Percentiles rank a stretch among this genome's conserved stretches.
Evolutionary conservation across 192 early-diverging fungal species (phyloP).

Genomic region (Umbelopsis sp.): DNA sequence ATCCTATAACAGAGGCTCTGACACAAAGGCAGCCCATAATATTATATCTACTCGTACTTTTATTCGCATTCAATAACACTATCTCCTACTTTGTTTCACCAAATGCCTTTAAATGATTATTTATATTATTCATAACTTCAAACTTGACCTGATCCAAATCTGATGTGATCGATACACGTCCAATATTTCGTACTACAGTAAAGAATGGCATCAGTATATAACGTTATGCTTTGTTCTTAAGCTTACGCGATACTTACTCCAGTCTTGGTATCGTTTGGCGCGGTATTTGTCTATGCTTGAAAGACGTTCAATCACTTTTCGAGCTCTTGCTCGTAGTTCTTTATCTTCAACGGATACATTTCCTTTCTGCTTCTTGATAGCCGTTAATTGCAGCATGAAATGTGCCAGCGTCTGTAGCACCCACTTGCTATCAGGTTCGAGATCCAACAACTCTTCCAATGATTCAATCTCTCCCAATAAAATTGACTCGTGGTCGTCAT

Average conservation of each 20-base stretch:
- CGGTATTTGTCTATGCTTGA: constrained; percentile 55
- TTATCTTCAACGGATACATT: constrained; percentile 25
- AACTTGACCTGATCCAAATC: background rate
- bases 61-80: background rate
- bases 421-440: constrained; percentile 86
- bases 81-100: background rate
- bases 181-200: background rate
- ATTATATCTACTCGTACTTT: no score
- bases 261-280: constrained; percentile 57
- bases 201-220: no score
- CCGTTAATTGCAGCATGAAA: constrained; percentile 44
- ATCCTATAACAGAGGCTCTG: no score
- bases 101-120: background rate
- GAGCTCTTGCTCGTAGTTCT: constrained; percentile 36
- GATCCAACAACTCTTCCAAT: constrained; percentile 68
- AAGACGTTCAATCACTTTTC: constrained; percentile 53
- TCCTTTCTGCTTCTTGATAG: constrained; percentile 30
- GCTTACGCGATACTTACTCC: constrained; percentile 39
- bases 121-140: background rate
- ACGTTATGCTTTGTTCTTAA: background rate
- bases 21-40: no score
- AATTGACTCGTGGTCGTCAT: constrained; percentile 41
- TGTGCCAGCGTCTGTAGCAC: constrained; percentile 60
- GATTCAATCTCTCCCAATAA: constrained; percentile 60
- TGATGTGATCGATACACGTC: background rate